Conservation (phyloP, 208 protist species). For the Porcisia deanei region DNA sequence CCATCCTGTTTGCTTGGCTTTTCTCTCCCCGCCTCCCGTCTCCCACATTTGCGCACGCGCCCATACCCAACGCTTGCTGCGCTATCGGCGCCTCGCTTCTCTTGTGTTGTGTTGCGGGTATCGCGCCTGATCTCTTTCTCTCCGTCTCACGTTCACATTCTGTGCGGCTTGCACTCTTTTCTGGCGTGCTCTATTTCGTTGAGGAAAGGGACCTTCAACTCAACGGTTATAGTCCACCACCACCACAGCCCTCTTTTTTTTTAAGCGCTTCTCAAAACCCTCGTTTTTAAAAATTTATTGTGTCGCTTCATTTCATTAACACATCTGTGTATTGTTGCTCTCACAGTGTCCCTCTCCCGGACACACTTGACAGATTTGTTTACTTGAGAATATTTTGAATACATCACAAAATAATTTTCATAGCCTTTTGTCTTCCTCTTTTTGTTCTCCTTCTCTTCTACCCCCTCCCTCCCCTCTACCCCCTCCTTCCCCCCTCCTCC, state of each 20-base stretch:
- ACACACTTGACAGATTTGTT: background rate
- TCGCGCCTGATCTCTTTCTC: background rate
- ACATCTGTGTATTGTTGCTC: background rate
- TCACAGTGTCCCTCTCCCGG: constrained; percentile 1
- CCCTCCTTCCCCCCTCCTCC: no score
- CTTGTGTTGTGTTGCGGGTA: background rate
- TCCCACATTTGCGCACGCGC: background rate
- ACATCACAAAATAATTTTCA: background rate
- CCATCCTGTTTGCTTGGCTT: background rate
- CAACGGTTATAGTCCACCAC: background rate
- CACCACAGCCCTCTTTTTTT: background rate
- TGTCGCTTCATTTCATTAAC: background rate
- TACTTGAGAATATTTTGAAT: background rate
- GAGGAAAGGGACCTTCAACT: background rate
- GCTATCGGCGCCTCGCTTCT: background rate
- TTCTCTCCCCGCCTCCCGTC: background rate
- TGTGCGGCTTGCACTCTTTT: background rate
- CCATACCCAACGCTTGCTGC: background rate
- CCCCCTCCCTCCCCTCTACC: background rate
- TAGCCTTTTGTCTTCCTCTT: background rate
- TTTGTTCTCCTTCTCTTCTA: background rate
- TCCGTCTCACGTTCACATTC: background rate
- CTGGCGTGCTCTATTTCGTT: background rate
- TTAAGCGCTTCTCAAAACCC: background rate
- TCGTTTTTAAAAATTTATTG: background rate